Conservation (phyloP, 345 rosid genomes). For the Eucalyptus cloeziana region DNA sequence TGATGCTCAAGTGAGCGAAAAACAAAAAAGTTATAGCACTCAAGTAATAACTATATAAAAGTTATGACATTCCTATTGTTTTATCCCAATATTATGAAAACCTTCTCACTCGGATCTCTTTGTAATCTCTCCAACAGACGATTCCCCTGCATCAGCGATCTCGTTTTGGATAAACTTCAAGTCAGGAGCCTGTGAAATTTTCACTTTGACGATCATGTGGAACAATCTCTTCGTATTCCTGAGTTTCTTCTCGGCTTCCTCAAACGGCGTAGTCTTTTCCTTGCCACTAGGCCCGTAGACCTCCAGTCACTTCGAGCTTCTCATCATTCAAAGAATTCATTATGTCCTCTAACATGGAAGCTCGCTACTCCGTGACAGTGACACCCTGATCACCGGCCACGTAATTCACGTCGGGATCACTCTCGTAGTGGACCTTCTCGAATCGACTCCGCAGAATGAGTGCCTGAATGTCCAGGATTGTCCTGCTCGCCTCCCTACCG, state of each 20-base stretch:
- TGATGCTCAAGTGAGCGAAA: too few relatives aligned
- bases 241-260: not conserved
- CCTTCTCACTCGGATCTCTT: not conserved
- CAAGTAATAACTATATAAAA: rapidly evolving
- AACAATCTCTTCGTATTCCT: not conserved
- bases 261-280: not conserved
- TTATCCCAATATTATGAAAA: too few relatives aligned
- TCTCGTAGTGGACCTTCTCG: not conserved
- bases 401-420: not conserved
- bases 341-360: not conserved
- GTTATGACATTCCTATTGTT: rapidly evolving
- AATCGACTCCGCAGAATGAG: not conserved
- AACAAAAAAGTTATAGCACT: too few relatives aligned
- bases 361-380: not conserved
- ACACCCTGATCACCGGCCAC: too few relatives aligned
- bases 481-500: not conserved
- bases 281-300: not conserved
- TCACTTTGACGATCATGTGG: not conserved
- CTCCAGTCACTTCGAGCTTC: not conserved
- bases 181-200: not conserved
- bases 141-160: not conserved
- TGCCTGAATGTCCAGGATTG: not conserved
- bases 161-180: not conserved
- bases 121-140: not conserved
- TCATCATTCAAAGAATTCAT: not conserved